Evolutionary conservation across 257 asterid species (phyloP), one percentile per base, ranked within the genome.

Genomic region (Solanum ossicruentum): DNA sequence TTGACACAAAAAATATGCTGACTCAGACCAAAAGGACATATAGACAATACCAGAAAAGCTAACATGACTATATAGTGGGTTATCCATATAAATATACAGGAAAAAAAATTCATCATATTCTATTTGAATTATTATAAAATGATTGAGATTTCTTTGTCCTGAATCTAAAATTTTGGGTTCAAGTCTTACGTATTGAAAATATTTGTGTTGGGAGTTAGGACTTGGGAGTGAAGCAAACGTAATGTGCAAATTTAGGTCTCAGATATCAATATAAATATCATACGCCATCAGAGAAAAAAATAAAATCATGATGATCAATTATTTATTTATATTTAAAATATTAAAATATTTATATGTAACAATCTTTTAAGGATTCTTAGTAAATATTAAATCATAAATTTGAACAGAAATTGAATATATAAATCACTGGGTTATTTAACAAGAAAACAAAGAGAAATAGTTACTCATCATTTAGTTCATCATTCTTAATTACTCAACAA

Each of bases 221-320:
- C 2, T 36, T 36, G 39, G 5, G 6, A 36, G 0, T 36, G 6
- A 36, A 36, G 5, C 6, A 36, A 36, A 36, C 39, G 6, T 36
- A 41, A 41, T 41, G 45, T 1, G 0, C 0, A 8, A 43, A 43
- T 43, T 7, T 6, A 8, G 1, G 2, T 8, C 1, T 43, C 2
- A 8, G 7, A 43, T 8, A 8, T 43, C 47, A 43, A 43, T 43
- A 43, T 0, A 0, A 43, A 43, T 43, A 43, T 43, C 3, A 20
- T 20, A 60, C 8, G 8, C 16, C 32, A 43, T 6, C 1, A 6
- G 9, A 43, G 2, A 43, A 43, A 8, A 8, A 41, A 4, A 7
- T 41, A 41, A 43, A 11, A 51, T 51, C 6, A 4, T 57, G 1
- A 21, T 15, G 9, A 55, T 57, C 12, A 58, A n/a, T 58, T 56